Percentiles rank a stretch among this genome's conserved stretches.
phyloP scores from a whole-genome alignment of 2,329 filamentous ascomycete species.

The Dactylellina haptotyla region DNA sequence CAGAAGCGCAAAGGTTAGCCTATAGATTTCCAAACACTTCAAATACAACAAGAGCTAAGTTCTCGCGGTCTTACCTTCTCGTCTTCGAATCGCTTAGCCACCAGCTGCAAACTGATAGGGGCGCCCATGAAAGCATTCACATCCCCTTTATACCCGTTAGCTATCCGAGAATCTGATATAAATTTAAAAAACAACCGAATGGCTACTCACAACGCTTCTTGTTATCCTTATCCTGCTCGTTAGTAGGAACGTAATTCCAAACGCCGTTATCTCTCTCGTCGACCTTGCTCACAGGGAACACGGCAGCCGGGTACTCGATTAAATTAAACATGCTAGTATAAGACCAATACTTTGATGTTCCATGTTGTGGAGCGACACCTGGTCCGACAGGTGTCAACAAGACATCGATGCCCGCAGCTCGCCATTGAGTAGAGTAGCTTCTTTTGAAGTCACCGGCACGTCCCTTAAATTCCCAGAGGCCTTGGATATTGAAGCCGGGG shows the following conservation, averaged over 20 bases:
- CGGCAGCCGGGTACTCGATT: slow-evolving; percentile 72
- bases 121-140: slow-evolving; percentile 61
- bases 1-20: not conserved
- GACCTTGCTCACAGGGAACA: slow-evolving; percentile 68
- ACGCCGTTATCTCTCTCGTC: slow-evolving; percentile 12
- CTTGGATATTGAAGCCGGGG: slow-evolving; percentile 60
- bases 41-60: not conserved
- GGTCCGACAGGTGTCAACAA: slow-evolving; percentile 71
- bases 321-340: slow-evolving; percentile 76
- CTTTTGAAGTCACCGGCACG: slow-evolving; percentile 64
- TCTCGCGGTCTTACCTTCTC: slow-evolving; percentile 60
- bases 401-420: slow-evolving; percentile 67
- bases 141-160: too few relatives aligned
- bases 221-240: slow-evolving; percentile 62
- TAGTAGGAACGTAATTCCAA: slow-evolving; percentile 57
- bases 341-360: slow-evolving; percentile 69
- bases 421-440: slow-evolving; percentile 64
- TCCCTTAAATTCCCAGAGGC: slow-evolving; percentile 62
- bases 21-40: not conserved
- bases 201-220: slow-evolving; percentile 16
- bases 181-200: too few relatives aligned
- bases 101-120: slow-evolving; percentile 62
- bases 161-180: too few relatives aligned
- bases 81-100: slow-evolving; percentile 57
- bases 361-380: slow-evolving; percentile 65